These are phyloP conservation scores for Phragmites australis DNA, from an alignment of 176 grass and related monocot species.

Conservation along the genomic window DNA sequence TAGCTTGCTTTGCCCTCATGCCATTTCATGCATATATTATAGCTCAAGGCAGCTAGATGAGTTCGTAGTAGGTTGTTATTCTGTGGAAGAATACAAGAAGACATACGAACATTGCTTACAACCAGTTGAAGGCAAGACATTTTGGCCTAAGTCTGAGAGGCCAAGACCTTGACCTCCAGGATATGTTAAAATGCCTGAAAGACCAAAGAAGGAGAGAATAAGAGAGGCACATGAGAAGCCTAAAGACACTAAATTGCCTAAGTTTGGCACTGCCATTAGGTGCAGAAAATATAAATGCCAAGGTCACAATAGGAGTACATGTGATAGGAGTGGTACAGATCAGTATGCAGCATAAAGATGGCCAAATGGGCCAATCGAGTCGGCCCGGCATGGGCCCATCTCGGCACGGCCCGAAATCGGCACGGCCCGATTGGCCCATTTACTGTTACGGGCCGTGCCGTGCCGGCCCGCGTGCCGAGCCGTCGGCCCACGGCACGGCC, in stretches of 20 bases:
- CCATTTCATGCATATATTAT: neutral
- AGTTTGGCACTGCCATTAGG: neutral
- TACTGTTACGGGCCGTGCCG: too few relatives aligned
- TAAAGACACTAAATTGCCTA: neutral
- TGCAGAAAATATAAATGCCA: neutral
- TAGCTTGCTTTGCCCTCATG: too few relatives aligned
- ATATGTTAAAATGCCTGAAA: neutral
- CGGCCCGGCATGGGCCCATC: too few relatives aligned
- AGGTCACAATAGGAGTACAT: neutral
- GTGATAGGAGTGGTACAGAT: neutral
- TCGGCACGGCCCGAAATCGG: too few relatives aligned
- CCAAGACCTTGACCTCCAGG: neutral
- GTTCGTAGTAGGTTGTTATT: neutral
- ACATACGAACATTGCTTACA: neutral
- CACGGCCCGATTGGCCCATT: too few relatives aligned
- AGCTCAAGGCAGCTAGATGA: neutral
- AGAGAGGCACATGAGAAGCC: neutral
- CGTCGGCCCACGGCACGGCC: too few relatives aligned
- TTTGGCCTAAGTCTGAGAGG: neutral
- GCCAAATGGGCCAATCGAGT: too few relatives aligned
- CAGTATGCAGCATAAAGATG: too few relatives aligned
- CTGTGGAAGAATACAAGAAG: neutral
- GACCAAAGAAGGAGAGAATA: neutral
- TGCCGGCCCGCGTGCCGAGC: too few relatives aligned
- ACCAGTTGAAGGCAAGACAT: neutral